Base-by-base conservation (phyloP, 108 stramenopile genomes). In the Fistulifera solaris region DNA sequence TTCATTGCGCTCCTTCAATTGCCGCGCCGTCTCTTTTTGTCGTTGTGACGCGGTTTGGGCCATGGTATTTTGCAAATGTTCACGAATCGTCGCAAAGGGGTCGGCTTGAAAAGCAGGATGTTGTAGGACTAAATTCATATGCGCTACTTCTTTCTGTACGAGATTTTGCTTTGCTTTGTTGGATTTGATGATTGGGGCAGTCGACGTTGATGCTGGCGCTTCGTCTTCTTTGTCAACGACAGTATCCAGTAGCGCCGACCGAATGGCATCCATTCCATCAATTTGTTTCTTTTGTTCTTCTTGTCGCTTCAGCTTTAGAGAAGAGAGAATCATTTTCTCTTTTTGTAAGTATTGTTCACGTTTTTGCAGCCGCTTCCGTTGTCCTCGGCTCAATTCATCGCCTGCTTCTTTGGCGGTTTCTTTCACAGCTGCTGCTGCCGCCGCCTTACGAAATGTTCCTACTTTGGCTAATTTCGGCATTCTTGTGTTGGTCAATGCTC, bases 231-330 rank as follows among this genome's bases (percentile, higher is more conserved):
- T 48, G 5, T 48, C 27, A 14, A 11, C 27, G 27, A 72, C 58
- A 0, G 73, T 68, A 10, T 50, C 52, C 38, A 74, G 19, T 1
- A 90, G 62, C 6, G 88, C 84, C 38, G 86, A 74, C 17, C 70
- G 68, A 40, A 90, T 71, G 27, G 85, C 84, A 68, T 86, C 78
- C 48, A 90, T 51, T 10, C 85, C 88, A 63, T 90, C 85, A 41
- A 90, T 68, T 26, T 78, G 77, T 54, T 75, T 66, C 73, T 75
- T 80, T 57, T 90, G 84, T 56, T 81, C 80, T 39, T 84, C 83
- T 40, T 67, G 40, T 48, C 59, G 48, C 42, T 80, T 55, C 15
- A 90, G 71, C 38, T 63, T 67, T 7, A 90, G 57, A 2, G 88
- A 76, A 0, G 85, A 80, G 40, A 90, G 54, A 24, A 90, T 72